Evolutionary conservation across 2,329 filamentous ascomycete species (phyloP), one percentile per base, ranked within the genome.

Genomic region (Penicillium sp.): DNA sequence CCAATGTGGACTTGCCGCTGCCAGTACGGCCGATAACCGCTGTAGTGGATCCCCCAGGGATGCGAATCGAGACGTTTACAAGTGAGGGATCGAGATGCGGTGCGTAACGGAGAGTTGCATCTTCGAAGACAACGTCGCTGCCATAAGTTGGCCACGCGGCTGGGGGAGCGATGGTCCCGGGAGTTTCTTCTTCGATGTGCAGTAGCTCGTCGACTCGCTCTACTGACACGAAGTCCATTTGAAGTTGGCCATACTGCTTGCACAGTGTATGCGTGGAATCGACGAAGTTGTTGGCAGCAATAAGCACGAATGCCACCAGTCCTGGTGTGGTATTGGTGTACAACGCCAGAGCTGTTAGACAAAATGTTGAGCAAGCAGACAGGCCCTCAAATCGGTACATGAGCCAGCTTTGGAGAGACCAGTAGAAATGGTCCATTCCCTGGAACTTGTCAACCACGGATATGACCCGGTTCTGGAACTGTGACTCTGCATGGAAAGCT

Each of bases 351-450:
- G 84, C 66, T 1, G 88, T 87, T 45, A 95, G 72, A 0, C 81
- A 70, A 51, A 91, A 85, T 0, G 86, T 88, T 7, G 87, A 87
- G 3, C 79, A 64, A 0, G 85, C 85, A 0, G 88, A 88, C 6
- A 90, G 70, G 8, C 75, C 68, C 58, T 88, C 84, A 49, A 93
- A 91, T 12, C 89, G 82, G 61, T 85, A 88, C 64, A 83, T 83
- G 2, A 95, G 75, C 89, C 89, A 95, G 7, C 82, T 81, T 57
- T 94, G 88, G 38, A 94, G 76, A 51, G 83, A 87, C 85, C 89
- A 95, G 71, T 94, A 95, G 70, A 95, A 95, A 66, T 96, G 90
- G 61, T 96, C 90, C 78, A 95, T 93, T 64, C 88, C 88, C 66
- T 95, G 90, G 64, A 95, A 95, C 17, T 83, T 82, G 62, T 95